Percentiles rank a stretch among this genome's conserved stretches.
Conservation (phyloP, 2,329 filamentous ascomycete genomes). For the Trichophaea hybrida region DNA sequence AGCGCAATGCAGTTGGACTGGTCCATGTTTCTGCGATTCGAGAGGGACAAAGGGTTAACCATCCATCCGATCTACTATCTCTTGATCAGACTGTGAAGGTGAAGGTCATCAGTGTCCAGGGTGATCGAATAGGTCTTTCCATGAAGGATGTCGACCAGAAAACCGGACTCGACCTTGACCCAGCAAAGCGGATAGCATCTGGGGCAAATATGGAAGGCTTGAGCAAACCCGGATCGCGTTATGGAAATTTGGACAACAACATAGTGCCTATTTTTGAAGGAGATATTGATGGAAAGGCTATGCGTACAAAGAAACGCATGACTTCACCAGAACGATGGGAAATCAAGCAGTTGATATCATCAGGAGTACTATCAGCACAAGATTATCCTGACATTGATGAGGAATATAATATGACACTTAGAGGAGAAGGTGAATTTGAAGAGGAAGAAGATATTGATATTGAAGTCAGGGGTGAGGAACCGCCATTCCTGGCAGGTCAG, state of each 20-base stretch:
- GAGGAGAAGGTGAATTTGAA: conserved; percentile 75
- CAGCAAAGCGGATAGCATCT: conserved; percentile 63
- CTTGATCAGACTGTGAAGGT: conserved; percentile 76
- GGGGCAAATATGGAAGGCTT: conserved; percentile 81
- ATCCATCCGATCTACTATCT: conserved; percentile 75
- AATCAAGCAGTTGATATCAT: conserved; percentile 89
- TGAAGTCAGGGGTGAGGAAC: conserved; percentile 89
- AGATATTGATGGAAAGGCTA: conserved; percentile 40
- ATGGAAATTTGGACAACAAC: conserved; percentile 38
- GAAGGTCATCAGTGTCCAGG: conserved; percentile 79
- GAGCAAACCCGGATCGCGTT: conserved; percentile 49
- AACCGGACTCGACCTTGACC: conserved; percentile 68
- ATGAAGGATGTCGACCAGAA: conserved; percentile 96
- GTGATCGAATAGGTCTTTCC: conserved; percentile 66
- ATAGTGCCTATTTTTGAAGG: conserved; percentile 50
- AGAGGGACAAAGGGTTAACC: conserved; percentile 72
- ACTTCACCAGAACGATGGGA: conserved; percentile 97
- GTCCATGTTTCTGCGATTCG: conserved; percentile 86
- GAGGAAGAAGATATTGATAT: conserved; percentile 96
- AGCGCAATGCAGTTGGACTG: conserved; percentile 75
- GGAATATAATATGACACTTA: conserved; percentile 76
- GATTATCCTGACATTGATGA: conserved; percentile 93
- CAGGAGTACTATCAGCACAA: conserved; percentile 78
- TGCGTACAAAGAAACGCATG: conserved; percentile 71
- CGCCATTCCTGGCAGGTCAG: conserved; percentile 86